phyloP scores from a whole-genome alignment of 2,329 filamentous ascomycete species.

The Arthrobotrys musiformis region DNA sequence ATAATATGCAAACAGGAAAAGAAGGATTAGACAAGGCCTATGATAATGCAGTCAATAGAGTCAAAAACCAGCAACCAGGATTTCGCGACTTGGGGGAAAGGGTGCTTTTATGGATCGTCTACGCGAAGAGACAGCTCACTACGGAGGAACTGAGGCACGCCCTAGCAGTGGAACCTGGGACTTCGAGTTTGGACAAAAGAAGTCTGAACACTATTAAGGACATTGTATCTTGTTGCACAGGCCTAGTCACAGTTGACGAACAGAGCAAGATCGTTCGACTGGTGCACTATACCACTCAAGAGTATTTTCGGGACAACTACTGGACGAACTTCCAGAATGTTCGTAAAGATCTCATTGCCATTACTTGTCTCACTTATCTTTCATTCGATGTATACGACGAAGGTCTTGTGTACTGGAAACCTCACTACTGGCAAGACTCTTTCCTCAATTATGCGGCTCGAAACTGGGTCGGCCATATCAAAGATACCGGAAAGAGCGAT shows the following conservation, averaged over 20 bases:
- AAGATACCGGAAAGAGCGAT: no score
- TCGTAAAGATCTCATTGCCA: not conserved
- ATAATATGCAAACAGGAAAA: not conserved
- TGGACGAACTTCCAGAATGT: not conserved
- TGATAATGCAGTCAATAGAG: not conserved
- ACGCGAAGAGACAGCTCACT: not conserved
- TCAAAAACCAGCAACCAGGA: not conserved
- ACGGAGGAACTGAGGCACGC: not conserved
- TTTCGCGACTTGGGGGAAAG: not conserved
- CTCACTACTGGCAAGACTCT: not conserved
- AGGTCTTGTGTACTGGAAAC: not conserved
- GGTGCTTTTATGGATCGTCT: not conserved
- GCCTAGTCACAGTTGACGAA: not conserved
- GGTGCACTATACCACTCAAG: constrained; percentile 11
- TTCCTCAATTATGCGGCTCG: not conserved
- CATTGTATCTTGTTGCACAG: not conserved
- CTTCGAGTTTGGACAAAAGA: not conserved
- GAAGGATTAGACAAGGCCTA: not conserved
- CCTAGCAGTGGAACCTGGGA: not conserved
- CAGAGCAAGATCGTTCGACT: not conserved
- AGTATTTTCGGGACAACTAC: not conserved
- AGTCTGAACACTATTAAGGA: not conserved
- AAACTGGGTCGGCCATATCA: not conserved
- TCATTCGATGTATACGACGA: not conserved
- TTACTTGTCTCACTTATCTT: not conserved